Evolutionary conservation across 225 moss, liverwort and hornwort genomes (phyloP), one percentile per base, ranked within the genome.

Genomic region (Takakia lepidozioides): DNA sequence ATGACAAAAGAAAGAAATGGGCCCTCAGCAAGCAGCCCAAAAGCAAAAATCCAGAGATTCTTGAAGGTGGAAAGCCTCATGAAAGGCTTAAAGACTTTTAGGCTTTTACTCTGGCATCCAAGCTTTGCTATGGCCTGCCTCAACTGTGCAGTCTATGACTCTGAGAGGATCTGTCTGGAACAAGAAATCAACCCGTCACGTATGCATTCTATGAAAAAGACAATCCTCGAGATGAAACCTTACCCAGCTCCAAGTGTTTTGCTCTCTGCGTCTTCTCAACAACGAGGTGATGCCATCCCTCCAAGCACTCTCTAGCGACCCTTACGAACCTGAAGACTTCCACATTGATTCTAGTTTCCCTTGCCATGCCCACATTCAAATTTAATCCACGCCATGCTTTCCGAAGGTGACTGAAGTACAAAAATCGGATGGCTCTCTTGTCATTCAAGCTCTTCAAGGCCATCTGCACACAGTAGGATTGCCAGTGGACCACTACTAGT

Each of bases 331-430:
- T 48, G 49, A 81, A 75, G 27, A 68, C 48, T 34, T 81, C 60
- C 14, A 81, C 82, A 65, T 59, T 65, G 49, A 43, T 38, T 40
- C 55, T 67, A 35, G 48, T 70, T 25, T 75, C 78, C 21, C 58
- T 71, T 19, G 58, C 61, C 26, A 64, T 35, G 24, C 57, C 29
- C 21, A 66, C 52, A 42, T 66, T 39, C 42, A 57, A 51, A 21
- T 46, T 36, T 57, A 78, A 68, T 46, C 66, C 66, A 30, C 66
- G 79, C 93, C 88, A 93, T 60, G 78, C 81, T 35, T 75, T 68
- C 41, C 81, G 78, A 22, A 89, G 65, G 46, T 73, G 55, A 25
- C 63, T 79, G 48, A 76, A 79, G 52, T 68, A 76, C 19, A 74
- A 62, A 32, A 86, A 54, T 23, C 73, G 76, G 27, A 62, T 46